These are phyloP conservation scores for Russula dissimulans DNA, from an alignment of 768 basidiomycete genomes.

Conservation along the genomic window DNA sequence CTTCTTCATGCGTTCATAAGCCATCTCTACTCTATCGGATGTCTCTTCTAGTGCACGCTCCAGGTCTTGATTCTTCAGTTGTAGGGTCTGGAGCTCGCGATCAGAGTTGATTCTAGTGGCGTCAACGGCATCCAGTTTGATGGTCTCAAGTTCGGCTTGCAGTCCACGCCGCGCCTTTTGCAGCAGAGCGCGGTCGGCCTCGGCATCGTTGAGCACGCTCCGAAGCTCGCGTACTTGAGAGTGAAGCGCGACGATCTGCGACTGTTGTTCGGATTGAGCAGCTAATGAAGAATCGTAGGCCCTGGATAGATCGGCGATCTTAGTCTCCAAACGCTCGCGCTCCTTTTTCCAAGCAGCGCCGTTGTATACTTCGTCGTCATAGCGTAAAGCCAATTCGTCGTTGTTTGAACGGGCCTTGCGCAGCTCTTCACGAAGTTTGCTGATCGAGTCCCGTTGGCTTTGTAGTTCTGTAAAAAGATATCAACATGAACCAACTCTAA, in stretches of 20 bases:
- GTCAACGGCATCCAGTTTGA: slow-evolving; percentile 68
- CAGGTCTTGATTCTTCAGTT: slow-evolving; percentile 74
- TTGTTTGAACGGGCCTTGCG: slow-evolving; percentile 68
- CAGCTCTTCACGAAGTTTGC: slow-evolving; percentile 69
- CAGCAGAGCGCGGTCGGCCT: slow-evolving; percentile 67
- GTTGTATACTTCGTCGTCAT: slow-evolving; percentile 70
- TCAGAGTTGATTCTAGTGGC: slow-evolving; percentile 61
- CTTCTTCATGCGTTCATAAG: slow-evolving; percentile 72
- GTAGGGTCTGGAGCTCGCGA: slow-evolving; percentile 63
- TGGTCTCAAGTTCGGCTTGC: slow-evolving; percentile 72
- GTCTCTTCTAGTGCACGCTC: slow-evolving; percentile 72
- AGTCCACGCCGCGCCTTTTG: slow-evolving; percentile 76
- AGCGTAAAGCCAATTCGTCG: slow-evolving; percentile 63
- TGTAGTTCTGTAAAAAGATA: slow-evolving; percentile 47
- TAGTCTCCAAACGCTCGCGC: slow-evolving; percentile 77
- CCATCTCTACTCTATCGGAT: slow-evolving; percentile 59
- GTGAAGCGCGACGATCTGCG: slow-evolving; percentile 74
- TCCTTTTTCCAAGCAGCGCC: slow-evolving; percentile 81
- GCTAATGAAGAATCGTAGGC: slow-evolving; percentile 66
- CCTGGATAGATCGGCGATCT: slow-evolving; percentile 64
- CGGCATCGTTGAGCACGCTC: slow-evolving; percentile 73
- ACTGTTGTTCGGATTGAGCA: slow-evolving; percentile 72
- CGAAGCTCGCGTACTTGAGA: slow-evolving; percentile 82
- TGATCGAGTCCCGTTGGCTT: slow-evolving; percentile 67
- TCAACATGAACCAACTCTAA: not conserved